A percentile compares a stretch with the other conserved stretches of the same genome.
Evolutionary conservation across 2,329 filamentous ascomycete genomes (phyloP).

Genomic region (Ophiostoma himal-ulmi): DNA sequence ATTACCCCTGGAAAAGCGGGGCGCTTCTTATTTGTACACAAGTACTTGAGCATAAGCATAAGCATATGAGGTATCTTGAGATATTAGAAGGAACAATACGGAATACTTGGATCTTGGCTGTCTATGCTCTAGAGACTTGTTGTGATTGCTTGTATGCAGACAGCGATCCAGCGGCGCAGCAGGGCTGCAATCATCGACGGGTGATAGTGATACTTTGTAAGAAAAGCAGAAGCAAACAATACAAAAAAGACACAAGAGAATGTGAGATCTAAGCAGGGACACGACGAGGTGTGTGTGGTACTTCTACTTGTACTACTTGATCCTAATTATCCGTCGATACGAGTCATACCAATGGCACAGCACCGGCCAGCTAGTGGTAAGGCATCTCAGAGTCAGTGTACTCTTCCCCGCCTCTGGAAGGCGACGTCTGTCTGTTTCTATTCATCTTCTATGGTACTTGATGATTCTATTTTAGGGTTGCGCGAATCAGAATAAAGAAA

Average conservation of each 20-base stretch:
- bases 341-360: slow-evolving; percentile 6
- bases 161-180: background rate
- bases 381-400: background rate
- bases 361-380: background rate
- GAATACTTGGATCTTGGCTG: too few species aligned
- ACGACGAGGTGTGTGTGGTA: background rate
- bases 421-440: background rate
- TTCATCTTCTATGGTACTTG: background rate
- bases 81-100: too few species aligned
- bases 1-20: slow-evolving; percentile 28
- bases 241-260: too few species aligned
- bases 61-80: background rate
- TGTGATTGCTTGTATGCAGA: background rate
- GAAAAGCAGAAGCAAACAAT: background rate
- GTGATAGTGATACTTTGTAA: background rate
- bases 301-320: background rate
- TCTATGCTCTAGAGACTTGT: too few species aligned
- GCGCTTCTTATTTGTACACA: background rate
- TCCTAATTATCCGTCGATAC: slow-evolving; percentile 3
- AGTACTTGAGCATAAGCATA: background rate
- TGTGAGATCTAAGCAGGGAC: background rate
- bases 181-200: background rate
- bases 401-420: background rate
- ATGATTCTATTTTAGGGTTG: background rate
- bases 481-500: background rate